These are phyloP conservation scores for Camelina hispida DNA, from an alignment of 345 rosid genomes.

Conservation along the genomic window DNA sequence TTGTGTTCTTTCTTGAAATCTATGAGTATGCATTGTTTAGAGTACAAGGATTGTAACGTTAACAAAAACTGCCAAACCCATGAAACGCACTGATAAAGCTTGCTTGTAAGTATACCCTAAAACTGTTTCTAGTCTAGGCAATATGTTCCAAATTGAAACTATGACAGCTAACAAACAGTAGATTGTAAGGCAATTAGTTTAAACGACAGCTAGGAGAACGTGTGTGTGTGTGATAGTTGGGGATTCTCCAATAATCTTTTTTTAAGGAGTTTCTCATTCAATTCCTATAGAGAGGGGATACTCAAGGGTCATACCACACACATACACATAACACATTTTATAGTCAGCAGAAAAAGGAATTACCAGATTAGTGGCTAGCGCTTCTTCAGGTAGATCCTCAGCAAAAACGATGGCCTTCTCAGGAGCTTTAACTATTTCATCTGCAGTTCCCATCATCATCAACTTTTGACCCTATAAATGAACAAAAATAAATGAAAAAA, in stretches of 20 bases:
- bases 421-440: constrained; percentile 93
- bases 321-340: neutral
- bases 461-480: constrained; percentile 80
- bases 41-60: constrained; percentile 13
- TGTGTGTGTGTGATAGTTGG: neutral
- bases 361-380: constrained; percentile 76
- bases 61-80: constrained; percentile 5
- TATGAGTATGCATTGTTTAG: neutral
- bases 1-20: neutral
- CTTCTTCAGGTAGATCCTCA: constrained; percentile 99
- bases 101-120: constrained; percentile 2
- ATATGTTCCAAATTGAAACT: neutral
- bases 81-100: constrained; percentile 4
- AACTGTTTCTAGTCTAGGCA: constrained; percentile 17
- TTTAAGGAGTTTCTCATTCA: neutral
- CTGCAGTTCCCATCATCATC: constrained; percentile 99
- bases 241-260: neutral
- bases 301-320: neutral
- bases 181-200: neutral
- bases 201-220: neutral
- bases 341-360: neutral
- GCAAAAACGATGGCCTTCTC: constrained; percentile 91
- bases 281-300: neutral
- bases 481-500: constrained; percentile 18
- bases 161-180: neutral